These are phyloP conservation scores for Candida jianshihensis DNA, from an alignment of 805 yeast genomes.

Conservation along the genomic window DNA sequence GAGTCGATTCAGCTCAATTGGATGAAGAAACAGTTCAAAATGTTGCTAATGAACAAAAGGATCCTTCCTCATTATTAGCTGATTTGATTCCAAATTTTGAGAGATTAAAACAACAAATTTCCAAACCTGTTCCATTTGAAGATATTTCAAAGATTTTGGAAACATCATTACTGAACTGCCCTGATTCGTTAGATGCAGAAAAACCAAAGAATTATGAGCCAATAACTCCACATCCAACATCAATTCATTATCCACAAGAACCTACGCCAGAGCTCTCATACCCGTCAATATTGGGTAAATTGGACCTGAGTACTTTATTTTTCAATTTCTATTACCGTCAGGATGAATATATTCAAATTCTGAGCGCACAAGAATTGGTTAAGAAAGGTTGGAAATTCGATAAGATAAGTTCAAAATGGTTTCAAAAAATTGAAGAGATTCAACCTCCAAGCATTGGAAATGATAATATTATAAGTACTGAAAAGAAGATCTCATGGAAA, in stretches of 20 bases:
- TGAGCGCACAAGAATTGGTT: constrained; percentile 75
- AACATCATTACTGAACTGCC: constrained; percentile 78
- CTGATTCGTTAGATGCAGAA: constrained; percentile 90
- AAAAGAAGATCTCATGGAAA: constrained; percentile 51
- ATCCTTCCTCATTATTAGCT: constrained; percentile 11
- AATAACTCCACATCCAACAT: constrained; percentile 80
- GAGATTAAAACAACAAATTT: constrained; percentile 32
- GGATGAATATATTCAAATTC: constrained; percentile 62
- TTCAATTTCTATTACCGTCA: constrained; percentile 84
- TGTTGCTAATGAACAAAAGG: constrained; percentile 1
- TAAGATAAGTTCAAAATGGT: constrained; percentile 73
- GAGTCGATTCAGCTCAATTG: too few relatives aligned
- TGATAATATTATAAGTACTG: constrained; percentile 30
- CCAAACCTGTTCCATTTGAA: constrained; percentile 46
- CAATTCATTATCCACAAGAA: constrained; percentile 84
- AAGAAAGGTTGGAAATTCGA: constrained; percentile 81
- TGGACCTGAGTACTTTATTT: constrained; percentile 83
- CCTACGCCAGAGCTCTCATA: constrained; percentile 50
- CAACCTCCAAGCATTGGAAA: constrained; percentile 16
- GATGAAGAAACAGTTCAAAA: constrained; percentile 10
- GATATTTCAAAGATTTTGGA: constrained; percentile 57
- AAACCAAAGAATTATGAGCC: constrained; percentile 67
- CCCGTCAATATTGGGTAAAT: constrained; percentile 53
- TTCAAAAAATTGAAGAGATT: constrained; percentile 51
- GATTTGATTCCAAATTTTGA: constrained; percentile 25